phyloP scores from a whole-genome alignment of 129 eudicot species.

The Cynara cardunculus region DNA sequence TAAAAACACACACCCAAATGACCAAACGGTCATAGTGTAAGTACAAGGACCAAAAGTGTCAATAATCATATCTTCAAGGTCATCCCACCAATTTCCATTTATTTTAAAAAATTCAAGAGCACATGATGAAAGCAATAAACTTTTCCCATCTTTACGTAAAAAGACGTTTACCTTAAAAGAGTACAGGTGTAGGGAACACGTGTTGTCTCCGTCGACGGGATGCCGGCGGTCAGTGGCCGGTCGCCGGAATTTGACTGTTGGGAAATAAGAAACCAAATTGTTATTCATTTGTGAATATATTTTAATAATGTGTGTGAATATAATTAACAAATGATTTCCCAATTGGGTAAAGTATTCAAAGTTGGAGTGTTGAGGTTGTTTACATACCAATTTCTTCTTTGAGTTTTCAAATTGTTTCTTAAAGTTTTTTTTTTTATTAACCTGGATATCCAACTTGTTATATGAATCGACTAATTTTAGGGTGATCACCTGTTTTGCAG shows the following conservation, averaged over 20 bases:
- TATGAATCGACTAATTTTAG: too few species aligned
- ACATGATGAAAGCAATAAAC: constrained; percentile 23
- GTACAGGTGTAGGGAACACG: constrained; percentile 32
- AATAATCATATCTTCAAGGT: constrained; percentile 6
- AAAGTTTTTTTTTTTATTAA: too few species aligned
- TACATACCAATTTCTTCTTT: constrained; percentile 22
- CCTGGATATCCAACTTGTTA: too few species aligned
- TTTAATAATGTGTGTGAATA: background rate
- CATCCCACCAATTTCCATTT: background rate
- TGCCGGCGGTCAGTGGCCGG: constrained; percentile 21
- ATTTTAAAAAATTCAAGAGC: constrained; percentile 5
- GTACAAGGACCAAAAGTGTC: constrained; percentile 18
- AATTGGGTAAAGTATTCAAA: constrained; percentile 9
- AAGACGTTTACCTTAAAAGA: constrained; percentile 22
- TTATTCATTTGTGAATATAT: constrained; percentile 9
- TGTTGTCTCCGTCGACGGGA: background rate
- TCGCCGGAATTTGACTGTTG: constrained; percentile 47
- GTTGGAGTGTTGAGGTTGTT: constrained; percentile 2
- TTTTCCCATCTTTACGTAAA: constrained; percentile 16
- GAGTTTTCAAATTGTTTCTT: background rate
- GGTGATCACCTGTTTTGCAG: too few species aligned
- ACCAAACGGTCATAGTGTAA: background rate
- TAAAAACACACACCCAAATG: background rate
- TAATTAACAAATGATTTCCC: background rate
- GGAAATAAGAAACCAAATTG: constrained; percentile 47